phyloP scores from a whole-genome alignment of 345 rosid genomes.

The Draba incana region DNA sequence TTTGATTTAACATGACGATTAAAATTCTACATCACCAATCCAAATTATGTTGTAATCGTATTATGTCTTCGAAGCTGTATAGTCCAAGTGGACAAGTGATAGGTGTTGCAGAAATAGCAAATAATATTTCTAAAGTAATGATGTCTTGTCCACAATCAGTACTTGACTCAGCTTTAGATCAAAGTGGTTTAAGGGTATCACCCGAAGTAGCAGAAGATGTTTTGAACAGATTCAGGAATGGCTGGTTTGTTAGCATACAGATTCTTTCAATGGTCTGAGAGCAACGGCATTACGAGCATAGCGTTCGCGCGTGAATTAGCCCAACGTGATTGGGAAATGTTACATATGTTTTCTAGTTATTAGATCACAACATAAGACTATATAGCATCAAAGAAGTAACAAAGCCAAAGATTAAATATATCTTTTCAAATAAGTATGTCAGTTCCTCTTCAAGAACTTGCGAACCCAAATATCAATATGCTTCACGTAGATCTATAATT shows the following conservation, averaged over 20 bases:
- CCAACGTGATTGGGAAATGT: no score
- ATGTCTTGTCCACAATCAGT: slow-evolving; percentile 60
- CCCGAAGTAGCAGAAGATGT: slow-evolving; percentile 66
- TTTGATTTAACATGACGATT: slow-evolving; percentile 28
- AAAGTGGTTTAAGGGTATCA: slow-evolving; percentile 63
- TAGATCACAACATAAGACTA: no score
- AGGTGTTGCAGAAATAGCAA: slow-evolving; percentile 49
- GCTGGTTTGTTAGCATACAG: slow-evolving; percentile 80
- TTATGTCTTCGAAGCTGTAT: slow-evolving; percentile 38
- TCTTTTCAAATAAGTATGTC: no score
- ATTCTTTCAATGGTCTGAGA: slow-evolving; percentile 92
- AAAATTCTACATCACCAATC: slow-evolving; percentile 18
- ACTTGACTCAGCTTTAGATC: slow-evolving; percentile 75
- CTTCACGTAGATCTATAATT: no score
- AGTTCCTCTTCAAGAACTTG: no score
- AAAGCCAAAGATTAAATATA: no score
- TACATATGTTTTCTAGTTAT: no score
- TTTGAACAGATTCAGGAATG: slow-evolving; percentile 68
- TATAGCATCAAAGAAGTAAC: no score
- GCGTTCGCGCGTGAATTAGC: neutral
- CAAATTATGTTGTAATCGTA: slow-evolving; percentile 36
- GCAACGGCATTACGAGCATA: slow-evolving; percentile 71
- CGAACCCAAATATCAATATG: no score
- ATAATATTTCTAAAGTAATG: slow-evolving; percentile 62
- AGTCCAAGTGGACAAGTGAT: slow-evolving; percentile 44